phyloP scores from a whole-genome alignment of 371 early-diverging fungal species.

The Actinomortierella ambigua region DNA sequence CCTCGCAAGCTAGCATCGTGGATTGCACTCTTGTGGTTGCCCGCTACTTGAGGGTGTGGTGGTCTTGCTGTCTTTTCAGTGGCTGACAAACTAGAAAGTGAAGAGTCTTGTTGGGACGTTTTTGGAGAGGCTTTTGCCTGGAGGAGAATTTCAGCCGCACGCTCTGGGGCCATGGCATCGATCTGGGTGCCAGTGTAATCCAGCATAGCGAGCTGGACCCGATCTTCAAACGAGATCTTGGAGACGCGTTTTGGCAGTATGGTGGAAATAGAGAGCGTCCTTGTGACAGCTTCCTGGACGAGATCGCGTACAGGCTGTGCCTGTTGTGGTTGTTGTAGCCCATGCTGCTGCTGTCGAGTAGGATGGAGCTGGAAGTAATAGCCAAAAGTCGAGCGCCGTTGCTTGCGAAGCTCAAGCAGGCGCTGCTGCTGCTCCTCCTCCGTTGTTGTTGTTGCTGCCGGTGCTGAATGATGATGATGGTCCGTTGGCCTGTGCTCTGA shows the following conservation, averaged over 20 bases:
- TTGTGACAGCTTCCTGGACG: neutral
- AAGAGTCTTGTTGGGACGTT: too few species aligned
- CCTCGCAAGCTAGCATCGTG: too few species aligned
- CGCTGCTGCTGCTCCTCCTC: neutral
- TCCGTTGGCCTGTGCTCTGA: neutral
- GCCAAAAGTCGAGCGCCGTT: too few species aligned
- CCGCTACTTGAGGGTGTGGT: too few species aligned
- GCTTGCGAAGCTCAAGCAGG: neutral
- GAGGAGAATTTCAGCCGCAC: conserved; percentile 52
- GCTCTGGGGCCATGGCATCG: conserved; percentile 57
- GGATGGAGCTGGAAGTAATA: neutral
- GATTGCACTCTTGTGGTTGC: too few species aligned
- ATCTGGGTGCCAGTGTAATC: conserved; percentile 44
- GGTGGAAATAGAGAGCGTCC: neutral
- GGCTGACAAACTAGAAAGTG: too few species aligned
- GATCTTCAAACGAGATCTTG: conserved; percentile 22
- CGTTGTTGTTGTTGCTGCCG: conserved; percentile 5
- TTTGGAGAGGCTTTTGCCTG: neutral
- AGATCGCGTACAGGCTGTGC: neutral
- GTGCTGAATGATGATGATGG: neutral
- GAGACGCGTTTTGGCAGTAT: too few species aligned
- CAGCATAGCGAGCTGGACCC: conserved; percentile 31
- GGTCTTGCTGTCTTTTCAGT: too few species aligned
- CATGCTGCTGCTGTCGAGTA: neutral
- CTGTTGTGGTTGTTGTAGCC: neutral